A percentile compares a stretch with the other conserved stretches of the same genome.
These are phyloP conservation scores for Penicillium angulare DNA, from an alignment of 495 filamentous ascomycete genomes.

Conservation along the genomic window DNA sequence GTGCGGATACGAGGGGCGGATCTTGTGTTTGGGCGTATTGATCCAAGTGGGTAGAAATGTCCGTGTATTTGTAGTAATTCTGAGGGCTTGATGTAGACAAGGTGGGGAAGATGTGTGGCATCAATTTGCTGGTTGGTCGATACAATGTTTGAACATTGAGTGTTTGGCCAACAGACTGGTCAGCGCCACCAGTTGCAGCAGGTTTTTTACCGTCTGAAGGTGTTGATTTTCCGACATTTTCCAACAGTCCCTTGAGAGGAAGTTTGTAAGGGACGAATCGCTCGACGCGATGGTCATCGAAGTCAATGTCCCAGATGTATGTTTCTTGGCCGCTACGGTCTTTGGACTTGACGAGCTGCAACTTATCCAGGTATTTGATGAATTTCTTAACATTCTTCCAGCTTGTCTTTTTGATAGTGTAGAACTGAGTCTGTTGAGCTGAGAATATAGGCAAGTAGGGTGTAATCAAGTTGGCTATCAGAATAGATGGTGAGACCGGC, in stretches of 20 bases:
- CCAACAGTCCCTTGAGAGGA: constrained; percentile 41
- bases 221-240: constrained; percentile 30
- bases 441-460: constrained; percentile 65
- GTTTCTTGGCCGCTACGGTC: constrained; percentile 66
- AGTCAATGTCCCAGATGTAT: constrained; percentile 66
- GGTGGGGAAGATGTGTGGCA: constrained; percentile 52
- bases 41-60: constrained; percentile 40
- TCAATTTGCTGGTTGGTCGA: constrained; percentile 55
- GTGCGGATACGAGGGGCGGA: constrained; percentile 51
- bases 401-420: constrained; percentile 72
- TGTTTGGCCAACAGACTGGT: constrained; percentile 56
- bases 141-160: constrained; percentile 55
- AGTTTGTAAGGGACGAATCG: constrained; percentile 64
- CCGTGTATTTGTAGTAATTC: constrained; percentile 53
- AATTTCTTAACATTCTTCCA: constrained; percentile 76
- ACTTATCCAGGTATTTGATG: constrained; percentile 68
- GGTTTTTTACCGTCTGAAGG: constrained; percentile 40
- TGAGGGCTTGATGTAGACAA: constrained; percentile 41
- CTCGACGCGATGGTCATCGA: constrained; percentile 51
- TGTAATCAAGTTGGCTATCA: constrained; percentile 64
- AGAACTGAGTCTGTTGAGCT: constrained; percentile 51
- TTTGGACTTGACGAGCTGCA: constrained; percentile 61
- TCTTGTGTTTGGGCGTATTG: constrained; percentile 51
- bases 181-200: constrained; percentile 35
- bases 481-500: constrained; percentile 62